Evolutionary conservation across 2,329 filamentous ascomycete genomes (phyloP).

Genomic region (Phialocephala sp.): DNA sequence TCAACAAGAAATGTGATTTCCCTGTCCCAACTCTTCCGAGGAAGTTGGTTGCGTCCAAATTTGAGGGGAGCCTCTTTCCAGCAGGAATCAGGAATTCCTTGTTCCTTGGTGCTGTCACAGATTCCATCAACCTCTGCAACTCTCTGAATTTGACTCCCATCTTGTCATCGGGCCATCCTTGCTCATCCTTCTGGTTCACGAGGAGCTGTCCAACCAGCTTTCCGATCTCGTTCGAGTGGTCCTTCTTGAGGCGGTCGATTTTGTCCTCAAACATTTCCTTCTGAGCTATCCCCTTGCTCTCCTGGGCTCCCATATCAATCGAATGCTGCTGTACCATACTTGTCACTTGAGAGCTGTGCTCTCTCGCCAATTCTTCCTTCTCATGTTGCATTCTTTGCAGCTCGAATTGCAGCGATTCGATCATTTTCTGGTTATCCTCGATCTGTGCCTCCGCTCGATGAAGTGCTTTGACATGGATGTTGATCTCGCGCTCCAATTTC

Average conservation of each 20-base stretch:
- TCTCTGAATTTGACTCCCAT: conserved; percentile 15
- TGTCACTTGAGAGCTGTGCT: not conserved
- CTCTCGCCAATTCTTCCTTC: not conserved
- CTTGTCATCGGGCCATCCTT: conserved; percentile 19
- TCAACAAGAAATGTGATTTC: conserved; percentile 11
- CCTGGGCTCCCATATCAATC: not conserved
- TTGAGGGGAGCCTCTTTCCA: not conserved
- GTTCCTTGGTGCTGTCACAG: not conserved
- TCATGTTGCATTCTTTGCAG: not conserved
- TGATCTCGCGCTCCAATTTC: conserved; percentile 1
- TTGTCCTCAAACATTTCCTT: not conserved
- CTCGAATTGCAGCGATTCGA: not conserved
- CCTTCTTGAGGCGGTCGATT: not conserved
- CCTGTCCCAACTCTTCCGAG: not conserved
- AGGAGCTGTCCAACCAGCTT: conserved; percentile 14
- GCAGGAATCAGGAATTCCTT: conserved; percentile 2
- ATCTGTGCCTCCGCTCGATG: not conserved
- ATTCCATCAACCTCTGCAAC: conserved; percentile 13
- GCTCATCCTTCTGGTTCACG: conserved; percentile 2
- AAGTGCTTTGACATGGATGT: not conserved
- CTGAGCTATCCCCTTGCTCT: not conserved
- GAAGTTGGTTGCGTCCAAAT: conserved; percentile 11
- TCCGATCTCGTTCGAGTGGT: not conserved
- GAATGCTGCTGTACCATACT: not conserved
- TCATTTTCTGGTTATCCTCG: not conserved